Evolutionary conservation across 352 stramenopile genomes (phyloP).

Genomic region (Phytophthora sansomeana): DNA sequence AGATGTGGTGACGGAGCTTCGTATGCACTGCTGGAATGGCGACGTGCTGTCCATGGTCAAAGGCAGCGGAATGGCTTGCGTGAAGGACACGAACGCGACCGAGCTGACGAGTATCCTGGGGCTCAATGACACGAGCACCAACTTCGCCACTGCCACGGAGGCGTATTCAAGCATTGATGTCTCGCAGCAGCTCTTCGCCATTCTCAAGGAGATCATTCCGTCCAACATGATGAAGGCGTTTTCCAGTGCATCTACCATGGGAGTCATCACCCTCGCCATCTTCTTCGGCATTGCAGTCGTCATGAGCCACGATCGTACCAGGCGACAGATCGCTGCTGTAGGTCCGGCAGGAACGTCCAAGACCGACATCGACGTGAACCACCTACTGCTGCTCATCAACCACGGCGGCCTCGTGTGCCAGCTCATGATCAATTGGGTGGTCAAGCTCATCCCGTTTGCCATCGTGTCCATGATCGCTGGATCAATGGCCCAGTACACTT

Average conservation of each 20-base stretch:
- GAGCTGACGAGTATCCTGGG: conserved; percentile 35
- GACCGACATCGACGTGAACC: conserved; percentile 53
- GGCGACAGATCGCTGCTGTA: conserved; percentile 13
- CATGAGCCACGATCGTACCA: conserved; percentile 57
- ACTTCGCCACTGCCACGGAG: conserved; percentile 46
- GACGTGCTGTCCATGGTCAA: conserved; percentile 48
- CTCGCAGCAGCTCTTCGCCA: conserved; percentile 74
- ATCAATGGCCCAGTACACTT: conserved; percentile 64
- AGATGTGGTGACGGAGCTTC: conserved; percentile 32
- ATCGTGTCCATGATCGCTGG: conserved; percentile 80
- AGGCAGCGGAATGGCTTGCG: conserved; percentile 48
- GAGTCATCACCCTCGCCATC: conserved; percentile 76
- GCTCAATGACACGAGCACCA: conserved; percentile 60
- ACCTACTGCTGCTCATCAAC: conserved; percentile 68
- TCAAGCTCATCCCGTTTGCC: conserved; percentile 68
- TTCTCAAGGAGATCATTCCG: conserved; percentile 67
- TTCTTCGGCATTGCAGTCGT: conserved; percentile 69
- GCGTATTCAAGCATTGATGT: conserved; percentile 46
- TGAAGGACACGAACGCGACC: conserved; percentile 36
- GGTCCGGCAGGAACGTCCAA: conserved; percentile 24
- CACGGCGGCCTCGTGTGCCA: conserved; percentile 71
- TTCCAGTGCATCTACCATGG: conserved; percentile 58
- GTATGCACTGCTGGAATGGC: conserved; percentile 55
- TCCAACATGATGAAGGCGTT: conserved; percentile 74
- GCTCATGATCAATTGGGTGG: conserved; percentile 76